Conservation (phyloP, 257 asterid genomes). For the Solanum pennellii region DNA sequence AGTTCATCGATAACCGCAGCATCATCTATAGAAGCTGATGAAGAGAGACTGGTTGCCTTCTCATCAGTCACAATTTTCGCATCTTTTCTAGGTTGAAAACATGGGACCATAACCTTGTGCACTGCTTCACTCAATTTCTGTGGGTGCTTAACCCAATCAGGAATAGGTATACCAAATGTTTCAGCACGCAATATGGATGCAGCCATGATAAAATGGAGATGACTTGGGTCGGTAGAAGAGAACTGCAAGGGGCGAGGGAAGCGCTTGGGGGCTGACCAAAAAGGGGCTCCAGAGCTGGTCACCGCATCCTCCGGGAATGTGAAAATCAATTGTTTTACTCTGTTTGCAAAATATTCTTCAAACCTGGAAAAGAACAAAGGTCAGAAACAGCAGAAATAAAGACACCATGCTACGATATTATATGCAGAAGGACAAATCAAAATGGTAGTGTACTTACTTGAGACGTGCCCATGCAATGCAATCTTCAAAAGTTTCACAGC, state of each 20-base stretch:
- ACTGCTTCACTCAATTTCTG: conserved; percentile 58
- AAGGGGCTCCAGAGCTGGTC: conserved; percentile 81
- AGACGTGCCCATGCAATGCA: conserved; percentile 83
- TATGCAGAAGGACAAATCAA: not conserved
- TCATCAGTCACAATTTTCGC: conserved; percentile 86
- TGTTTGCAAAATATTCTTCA: conserved; percentile 70
- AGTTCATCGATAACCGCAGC: conserved; percentile 61
- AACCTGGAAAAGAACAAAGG: conserved; percentile 35
- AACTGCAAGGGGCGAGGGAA: conserved; percentile 74
- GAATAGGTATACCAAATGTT: conserved; percentile 67
- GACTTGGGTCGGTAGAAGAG: conserved; percentile 56
- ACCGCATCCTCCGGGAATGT: conserved; percentile 91
- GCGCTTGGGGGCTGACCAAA: conserved; percentile 95
- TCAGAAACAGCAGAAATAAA: conserved; percentile 6
- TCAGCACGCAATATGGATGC: conserved; percentile 73
- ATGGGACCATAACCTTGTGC: conserved; percentile 50
- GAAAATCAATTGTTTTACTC: conserved; percentile 74
- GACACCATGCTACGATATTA: not conserved
- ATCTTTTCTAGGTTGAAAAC: conserved; percentile 55
- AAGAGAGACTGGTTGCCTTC: conserved; percentile 67
- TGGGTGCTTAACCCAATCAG: conserved; percentile 80
- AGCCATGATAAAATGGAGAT: conserved; percentile 79
- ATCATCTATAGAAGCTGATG: conserved; percentile 72
- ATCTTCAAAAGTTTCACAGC: conserved; percentile 72
- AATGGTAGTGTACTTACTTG: conserved; percentile 32